Base-by-base conservation (phyloP, 768 basidiomycete species). In the Rhizopogon roseolus region DNA sequence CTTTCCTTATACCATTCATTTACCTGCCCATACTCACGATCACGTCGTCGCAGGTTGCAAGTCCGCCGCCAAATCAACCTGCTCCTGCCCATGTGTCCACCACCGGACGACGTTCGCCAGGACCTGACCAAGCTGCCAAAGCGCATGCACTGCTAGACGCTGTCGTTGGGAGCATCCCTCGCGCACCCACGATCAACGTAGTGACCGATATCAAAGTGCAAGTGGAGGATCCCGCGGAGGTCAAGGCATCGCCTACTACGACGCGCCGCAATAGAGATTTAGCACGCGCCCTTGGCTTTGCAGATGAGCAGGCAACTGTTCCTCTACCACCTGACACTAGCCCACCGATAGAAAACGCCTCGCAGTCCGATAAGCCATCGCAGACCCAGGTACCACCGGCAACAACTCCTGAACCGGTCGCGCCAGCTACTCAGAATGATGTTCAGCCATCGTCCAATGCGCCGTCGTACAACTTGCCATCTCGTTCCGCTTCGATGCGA, bases 271-370 rank as follows among this genome's bases (percentile, higher is more conserved):
- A 86, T 58, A 76, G 86, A 58, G 86, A 88, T 62, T 76, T 93
- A n/a, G 86, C 89, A 2, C 84, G 85, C 53, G 85, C 83, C 16
- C 71, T 93, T 40, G 67, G 67, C 14, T 90, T 92, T 60, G 88
- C 86, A 16, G 67, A 63, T 16, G 76, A 79, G 52, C 74, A 72
- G 27, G 46, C 14, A 32, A 25, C 14, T 48, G 22, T 25, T 8
- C 5, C 6, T 16, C 10, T 32, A 16, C 46, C 46, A 9, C 62
- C 64, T 32, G 62, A 68, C 36, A 42, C 52, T 14, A 58, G 25
- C 22, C 57, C 66, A 34, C 19, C 46, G 16, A 22, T 36, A 10
- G 46, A 36, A 36, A 36, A 65, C 14, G 57, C 57, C 17, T 60
- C 68, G 39, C 57, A 63, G 45, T 46, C 56, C 32, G 25, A 16